A percentile compares a stretch with the other conserved stretches of the same genome.
Evolutionary conservation across 805 yeast species (phyloP).

Genomic region (Zygotorulaspora sp.): DNA sequence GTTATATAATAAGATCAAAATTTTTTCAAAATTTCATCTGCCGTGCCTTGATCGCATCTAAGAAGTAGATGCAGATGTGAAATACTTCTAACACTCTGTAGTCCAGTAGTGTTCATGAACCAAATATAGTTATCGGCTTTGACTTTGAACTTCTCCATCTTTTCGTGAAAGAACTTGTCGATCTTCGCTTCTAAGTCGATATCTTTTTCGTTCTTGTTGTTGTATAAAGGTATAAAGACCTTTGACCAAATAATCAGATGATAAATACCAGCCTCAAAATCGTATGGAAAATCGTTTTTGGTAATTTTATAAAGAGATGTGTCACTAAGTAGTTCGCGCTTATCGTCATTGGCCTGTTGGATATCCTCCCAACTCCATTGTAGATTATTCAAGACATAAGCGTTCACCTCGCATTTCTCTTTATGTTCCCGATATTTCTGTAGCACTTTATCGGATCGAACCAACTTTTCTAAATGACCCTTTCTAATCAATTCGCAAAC

Average conservation of each 20-base stretch:
- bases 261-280: constrained; percentile 45
- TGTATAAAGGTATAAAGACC: constrained; percentile 49
- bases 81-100: constrained; percentile 62
- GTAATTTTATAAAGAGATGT: constrained; percentile 40
- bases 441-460: constrained; percentile 45
- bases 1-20: no score
- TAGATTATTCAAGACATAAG: constrained; percentile 47
- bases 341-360: constrained; percentile 20
- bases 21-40: constrained; percentile 7
- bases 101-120: constrained; percentile 68
- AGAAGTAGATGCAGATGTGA: constrained; percentile 69
- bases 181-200: constrained; percentile 44
- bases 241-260: constrained; percentile 72
- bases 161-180: constrained; percentile 40
- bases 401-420: constrained; percentile 41
- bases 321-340: constrained; percentile 24
- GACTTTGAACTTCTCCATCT: constrained; percentile 43
- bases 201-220: constrained; percentile 20
- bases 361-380: constrained; percentile 44
- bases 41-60: constrained; percentile 19
- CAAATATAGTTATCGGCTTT: constrained; percentile 44
- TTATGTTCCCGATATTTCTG: constrained; percentile 46
- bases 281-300: constrained; percentile 63
- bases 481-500: constrained; percentile 36
- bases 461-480: constrained; percentile 45